These are phyloP conservation scores for Bothriochloa decipiens DNA, from an alignment of 176 grass and related monocot species.

Conservation along the genomic window DNA sequence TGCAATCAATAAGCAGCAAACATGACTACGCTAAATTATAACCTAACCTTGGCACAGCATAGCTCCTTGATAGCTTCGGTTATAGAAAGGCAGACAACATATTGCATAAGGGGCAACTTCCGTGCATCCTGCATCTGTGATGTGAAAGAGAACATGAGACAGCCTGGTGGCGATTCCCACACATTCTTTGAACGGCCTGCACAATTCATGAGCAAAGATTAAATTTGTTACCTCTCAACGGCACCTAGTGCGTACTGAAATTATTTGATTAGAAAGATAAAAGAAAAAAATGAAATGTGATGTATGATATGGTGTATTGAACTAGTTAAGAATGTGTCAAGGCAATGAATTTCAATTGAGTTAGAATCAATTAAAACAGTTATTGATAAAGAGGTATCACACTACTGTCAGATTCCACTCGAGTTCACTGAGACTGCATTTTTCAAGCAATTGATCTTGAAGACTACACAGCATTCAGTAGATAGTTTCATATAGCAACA, in stretches of 20 bases:
- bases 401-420: not conserved
- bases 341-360: not conserved
- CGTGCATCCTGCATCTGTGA: constrained; percentile 74
- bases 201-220: not conserved
- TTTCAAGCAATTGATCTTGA: not conserved
- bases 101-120: constrained; percentile 89
- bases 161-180: constrained; percentile 91
- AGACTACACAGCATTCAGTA: not conserved
- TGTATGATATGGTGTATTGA: not conserved
- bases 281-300: not conserved
- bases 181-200: constrained; percentile 80
- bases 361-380: not conserved
- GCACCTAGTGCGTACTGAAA: not conserved
- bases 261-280: not conserved
- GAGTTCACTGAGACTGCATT: not conserved
- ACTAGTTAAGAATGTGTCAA: not conserved
- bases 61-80: constrained; percentile 78
- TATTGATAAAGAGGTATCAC: not conserved
- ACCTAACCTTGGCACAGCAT: constrained; percentile 62
- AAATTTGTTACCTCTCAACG: not conserved
- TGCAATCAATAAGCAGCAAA: not conserved
- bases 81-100: constrained; percentile 86
- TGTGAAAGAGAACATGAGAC: constrained; percentile 95
- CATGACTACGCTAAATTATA: not conserved
- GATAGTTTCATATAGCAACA: not conserved